Conservation (phyloP, 306 rosid species). For the Lagenaria siceraria region DNA sequence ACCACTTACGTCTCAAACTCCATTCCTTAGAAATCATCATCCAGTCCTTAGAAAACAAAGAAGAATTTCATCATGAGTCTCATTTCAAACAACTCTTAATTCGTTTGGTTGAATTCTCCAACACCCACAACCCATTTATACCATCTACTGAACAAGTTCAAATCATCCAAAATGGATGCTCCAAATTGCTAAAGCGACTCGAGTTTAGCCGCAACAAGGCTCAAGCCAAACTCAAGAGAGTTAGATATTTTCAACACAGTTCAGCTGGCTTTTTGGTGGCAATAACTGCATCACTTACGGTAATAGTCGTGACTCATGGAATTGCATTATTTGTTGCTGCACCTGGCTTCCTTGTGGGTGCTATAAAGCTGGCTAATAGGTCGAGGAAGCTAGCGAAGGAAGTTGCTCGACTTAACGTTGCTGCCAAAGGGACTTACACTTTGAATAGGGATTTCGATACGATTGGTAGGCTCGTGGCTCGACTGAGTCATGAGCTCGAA, state of each 20-base stretch:
- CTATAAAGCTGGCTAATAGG: conserved; percentile 18
- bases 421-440: conserved; percentile 61
- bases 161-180: conserved; percentile 17
- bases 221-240: conserved; percentile 20
- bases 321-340: conserved; percentile 32
- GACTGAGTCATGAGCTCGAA: conserved; percentile 51
- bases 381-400: conserved; percentile 15
- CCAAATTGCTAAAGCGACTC: conserved; percentile 27
- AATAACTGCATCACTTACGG: conserved; percentile 26
- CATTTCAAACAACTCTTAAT: not conserved
- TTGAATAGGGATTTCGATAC: conserved; percentile 59
- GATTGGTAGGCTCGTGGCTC: conserved; percentile 40
- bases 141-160: conserved; percentile 6
- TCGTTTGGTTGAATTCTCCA: not conserved
- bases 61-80: no score
- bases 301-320: conserved; percentile 40
- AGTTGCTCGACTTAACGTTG: conserved; percentile 38
- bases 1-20: conserved; percentile 30
- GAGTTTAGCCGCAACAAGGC: conserved; percentile 37
- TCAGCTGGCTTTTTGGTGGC: conserved; percentile 25
- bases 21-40: conserved; percentile 9
- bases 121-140: conserved; percentile 17
- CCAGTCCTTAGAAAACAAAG: not conserved
- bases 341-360: conserved; percentile 25
- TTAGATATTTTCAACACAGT: conserved; percentile 15